A percentile compares a stretch with the other conserved stretches of the same genome.
Evolutionary conservation across 2,329 filamentous ascomycete genomes (phyloP).

Genomic region (Simplicillium aogashimaense): DNA sequence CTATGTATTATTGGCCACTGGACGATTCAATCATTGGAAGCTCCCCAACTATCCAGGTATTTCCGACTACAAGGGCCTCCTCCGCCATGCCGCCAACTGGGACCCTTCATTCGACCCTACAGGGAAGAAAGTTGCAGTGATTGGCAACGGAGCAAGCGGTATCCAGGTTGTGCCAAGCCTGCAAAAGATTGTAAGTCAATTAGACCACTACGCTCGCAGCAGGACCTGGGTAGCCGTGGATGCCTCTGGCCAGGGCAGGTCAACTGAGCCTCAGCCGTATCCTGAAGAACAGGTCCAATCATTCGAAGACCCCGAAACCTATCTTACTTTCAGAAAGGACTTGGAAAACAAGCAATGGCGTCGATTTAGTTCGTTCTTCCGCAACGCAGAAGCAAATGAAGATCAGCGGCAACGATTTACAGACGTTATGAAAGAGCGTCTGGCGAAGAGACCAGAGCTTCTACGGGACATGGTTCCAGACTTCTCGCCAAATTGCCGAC

Average conservation of each 20-base stretch:
- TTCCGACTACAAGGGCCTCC: slow-evolving; percentile 39
- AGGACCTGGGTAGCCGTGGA: slow-evolving; percentile 59
- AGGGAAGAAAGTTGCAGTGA: slow-evolving; percentile 37
- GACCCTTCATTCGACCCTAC: slow-evolving; percentile 36
- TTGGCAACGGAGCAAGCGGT: slow-evolving; percentile 40
- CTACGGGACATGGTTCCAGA: slow-evolving; percentile 47
- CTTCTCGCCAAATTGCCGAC: slow-evolving; percentile 54
- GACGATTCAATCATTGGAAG: slow-evolving; percentile 56
- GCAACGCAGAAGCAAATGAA: slow-evolving; percentile 37
- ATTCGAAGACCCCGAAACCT: slow-evolving; percentile 50
- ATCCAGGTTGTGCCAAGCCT: slow-evolving; percentile 47
- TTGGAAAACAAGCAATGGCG: slow-evolving; percentile 54
- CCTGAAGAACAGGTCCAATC: slow-evolving; percentile 40
- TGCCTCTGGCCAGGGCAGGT: slow-evolving; percentile 45
- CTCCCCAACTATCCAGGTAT: slow-evolving; percentile 52
- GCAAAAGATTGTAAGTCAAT: slow-evolving; percentile 33
- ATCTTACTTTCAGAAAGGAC: slow-evolving; percentile 48
- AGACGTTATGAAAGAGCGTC: slow-evolving; percentile 38
- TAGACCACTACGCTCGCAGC: slow-evolving; percentile 57
- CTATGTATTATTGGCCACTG: slow-evolving; percentile 53
- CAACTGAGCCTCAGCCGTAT: slow-evolving; percentile 45
- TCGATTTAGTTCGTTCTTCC: slow-evolving; percentile 43
- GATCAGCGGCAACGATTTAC: slow-evolving; percentile 35
- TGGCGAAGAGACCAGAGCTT: slow-evolving; percentile 45
- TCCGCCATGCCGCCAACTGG: slow-evolving; percentile 55